Evolutionary conservation across 192 early-diverging fungal species (phyloP).

Genomic region (Podila horticola): DNA sequence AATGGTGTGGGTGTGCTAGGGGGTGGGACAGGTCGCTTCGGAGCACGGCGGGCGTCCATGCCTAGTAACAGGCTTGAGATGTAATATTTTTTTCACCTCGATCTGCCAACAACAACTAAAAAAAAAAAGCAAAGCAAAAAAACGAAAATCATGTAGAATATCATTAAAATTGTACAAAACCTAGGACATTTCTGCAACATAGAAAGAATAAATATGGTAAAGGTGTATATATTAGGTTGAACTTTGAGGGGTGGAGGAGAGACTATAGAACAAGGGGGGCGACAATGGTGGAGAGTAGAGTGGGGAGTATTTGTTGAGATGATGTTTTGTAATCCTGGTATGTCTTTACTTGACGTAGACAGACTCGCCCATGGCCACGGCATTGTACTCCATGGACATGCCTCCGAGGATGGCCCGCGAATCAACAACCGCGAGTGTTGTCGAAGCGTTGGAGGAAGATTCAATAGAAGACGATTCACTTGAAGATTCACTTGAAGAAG

Average conservation of each 20-base stretch:
- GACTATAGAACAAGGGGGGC: too few relatives aligned
- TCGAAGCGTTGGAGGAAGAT: constrained; percentile 8
- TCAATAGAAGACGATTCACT: too few relatives aligned
- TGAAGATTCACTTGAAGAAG: constrained; percentile 9
- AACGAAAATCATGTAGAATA: constrained; percentile 16
- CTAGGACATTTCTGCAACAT: too few relatives aligned
- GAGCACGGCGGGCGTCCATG: constrained; percentile 36
- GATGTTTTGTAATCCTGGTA: too few relatives aligned
- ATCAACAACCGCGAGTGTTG: not conserved
- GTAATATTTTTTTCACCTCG: constrained; percentile 1
- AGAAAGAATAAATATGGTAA: constrained; percentile 1
- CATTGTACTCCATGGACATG: constrained; percentile 19
- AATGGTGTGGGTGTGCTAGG: not conserved
- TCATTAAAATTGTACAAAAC: constrained; percentile 16
- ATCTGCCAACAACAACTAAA: not conserved
- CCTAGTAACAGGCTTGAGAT: constrained; percentile 47
- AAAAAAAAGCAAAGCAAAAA: not conserved
- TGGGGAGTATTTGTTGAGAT: not conserved
- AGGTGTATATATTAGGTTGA: not conserved
- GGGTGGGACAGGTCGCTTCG: constrained; percentile 9
- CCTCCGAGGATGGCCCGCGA: not conserved
- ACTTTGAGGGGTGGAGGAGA: not conserved
- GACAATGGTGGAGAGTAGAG: not conserved
- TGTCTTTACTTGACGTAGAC: constrained; percentile 44
- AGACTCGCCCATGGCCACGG: not conserved